Evolutionary conservation across 2,329 filamentous ascomycete species (phyloP).

Genomic region (Rhynchosporium secalis): DNA sequence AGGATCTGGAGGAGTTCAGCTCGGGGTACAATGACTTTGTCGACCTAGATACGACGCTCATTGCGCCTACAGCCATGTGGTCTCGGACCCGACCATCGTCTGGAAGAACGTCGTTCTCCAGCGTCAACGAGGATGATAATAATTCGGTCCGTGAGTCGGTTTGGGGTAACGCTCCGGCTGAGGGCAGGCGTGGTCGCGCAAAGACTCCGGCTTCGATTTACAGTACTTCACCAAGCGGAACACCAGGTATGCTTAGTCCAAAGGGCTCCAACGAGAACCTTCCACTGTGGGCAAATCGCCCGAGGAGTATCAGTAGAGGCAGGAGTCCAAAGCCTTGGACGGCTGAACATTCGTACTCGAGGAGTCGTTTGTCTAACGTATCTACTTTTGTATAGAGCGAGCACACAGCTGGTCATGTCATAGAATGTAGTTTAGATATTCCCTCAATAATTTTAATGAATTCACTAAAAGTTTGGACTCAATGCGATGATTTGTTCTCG

Average conservation of each 20-base stretch:
- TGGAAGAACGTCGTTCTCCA: constrained; percentile 10
- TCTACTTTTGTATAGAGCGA: constrained; percentile 8
- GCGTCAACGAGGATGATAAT: constrained; percentile 12
- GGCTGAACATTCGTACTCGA: constrained; percentile 8
- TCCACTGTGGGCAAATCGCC: constrained; percentile 11
- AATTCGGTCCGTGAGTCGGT: constrained; percentile 10
- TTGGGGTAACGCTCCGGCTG: constrained; percentile 12
- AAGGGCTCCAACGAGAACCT: constrained; percentile 8
- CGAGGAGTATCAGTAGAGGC: constrained; percentile 10
- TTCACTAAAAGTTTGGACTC: no score
- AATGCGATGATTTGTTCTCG: not conserved
- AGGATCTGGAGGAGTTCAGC: constrained; percentile 15
- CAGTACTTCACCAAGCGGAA: not conserved
- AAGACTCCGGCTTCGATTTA: not conserved
- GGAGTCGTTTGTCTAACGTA: constrained; percentile 9
- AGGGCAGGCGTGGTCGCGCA: not conserved
- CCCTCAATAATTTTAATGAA: constrained; percentile 2
- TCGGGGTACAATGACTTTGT: constrained; percentile 6
- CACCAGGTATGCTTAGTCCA: not conserved
- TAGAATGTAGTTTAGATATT: constrained; percentile 11
- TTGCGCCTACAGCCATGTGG: constrained; percentile 13
- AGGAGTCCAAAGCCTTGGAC: constrained; percentile 14
- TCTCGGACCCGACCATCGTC: constrained; percentile 13
- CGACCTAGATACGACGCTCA: not conserved
- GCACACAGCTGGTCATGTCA: constrained; percentile 27